phyloP scores from a whole-genome alignment of 306 rosid species.

The Quercus variabilis region DNA sequence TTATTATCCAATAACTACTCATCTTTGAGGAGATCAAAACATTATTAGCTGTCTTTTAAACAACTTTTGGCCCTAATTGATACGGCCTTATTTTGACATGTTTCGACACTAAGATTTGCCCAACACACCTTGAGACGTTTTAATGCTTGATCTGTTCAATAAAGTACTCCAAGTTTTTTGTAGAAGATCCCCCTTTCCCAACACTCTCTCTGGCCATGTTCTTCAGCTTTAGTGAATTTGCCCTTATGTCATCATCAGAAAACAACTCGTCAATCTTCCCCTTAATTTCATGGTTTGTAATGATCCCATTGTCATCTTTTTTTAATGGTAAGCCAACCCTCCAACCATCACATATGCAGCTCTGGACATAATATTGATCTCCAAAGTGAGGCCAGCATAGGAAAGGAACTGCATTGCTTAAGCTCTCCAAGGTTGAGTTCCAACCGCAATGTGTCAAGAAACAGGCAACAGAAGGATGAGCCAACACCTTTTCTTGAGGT shows the following conservation, averaged over 20 bases:
- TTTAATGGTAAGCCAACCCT: constrained; percentile 40
- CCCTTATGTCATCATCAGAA: constrained; percentile 18
- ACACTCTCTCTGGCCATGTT: neutral
- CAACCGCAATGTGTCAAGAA: constrained; percentile 55
- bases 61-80: no score
- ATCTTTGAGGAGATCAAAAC: no score
- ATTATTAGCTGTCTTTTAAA: no score
- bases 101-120: no score
- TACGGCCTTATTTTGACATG: no score
- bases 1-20: no score
- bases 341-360: constrained; percentile 40
- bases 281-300: constrained; percentile 26
- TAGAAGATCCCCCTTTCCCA: constrained; percentile 24
- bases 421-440: constrained; percentile 55
- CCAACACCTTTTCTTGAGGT: constrained; percentile 38
- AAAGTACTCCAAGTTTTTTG: constrained; percentile 20
- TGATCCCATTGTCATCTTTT: constrained; percentile 24
- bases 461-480: constrained; percentile 36
- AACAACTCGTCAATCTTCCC: constrained; percentile 33
- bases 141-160: constrained; percentile 30
- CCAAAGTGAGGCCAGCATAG: constrained; percentile 49
- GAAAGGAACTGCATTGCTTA: constrained; percentile 40
- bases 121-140: no score
- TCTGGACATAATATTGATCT: constrained; percentile 28
- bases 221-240: constrained; percentile 19